These are phyloP conservation scores for Fallopia convolvulus DNA, from an alignment of 148 eudicot genomes.

Conservation along the genomic window DNA sequence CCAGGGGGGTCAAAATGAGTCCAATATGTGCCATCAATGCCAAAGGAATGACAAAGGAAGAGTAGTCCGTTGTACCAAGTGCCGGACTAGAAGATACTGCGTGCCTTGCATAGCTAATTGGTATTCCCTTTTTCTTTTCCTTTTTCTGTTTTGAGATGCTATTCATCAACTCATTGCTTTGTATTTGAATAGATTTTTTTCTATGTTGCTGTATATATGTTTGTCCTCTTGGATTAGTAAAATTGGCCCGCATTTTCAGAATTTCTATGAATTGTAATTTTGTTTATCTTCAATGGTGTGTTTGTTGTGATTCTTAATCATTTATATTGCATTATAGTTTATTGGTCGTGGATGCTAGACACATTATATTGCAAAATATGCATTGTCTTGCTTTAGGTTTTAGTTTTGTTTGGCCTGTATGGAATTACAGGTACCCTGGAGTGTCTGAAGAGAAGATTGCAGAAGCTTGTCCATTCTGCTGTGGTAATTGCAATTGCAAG, in stretches of 20 bases:
- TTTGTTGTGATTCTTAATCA: too few species aligned
- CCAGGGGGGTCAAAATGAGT: not conserved
- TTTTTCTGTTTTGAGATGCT: not conserved
- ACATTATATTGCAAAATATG: too few species aligned
- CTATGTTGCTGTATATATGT: not conserved
- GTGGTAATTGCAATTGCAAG: constrained; percentile 19
- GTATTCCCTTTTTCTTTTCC: not conserved
- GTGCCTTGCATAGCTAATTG: not conserved
- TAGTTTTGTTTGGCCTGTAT: not conserved
- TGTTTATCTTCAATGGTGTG: too few species aligned
- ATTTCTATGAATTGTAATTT: not conserved
- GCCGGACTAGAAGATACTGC: constrained; percentile 11
- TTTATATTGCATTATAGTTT: not conserved
- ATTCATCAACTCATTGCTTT: not conserved
- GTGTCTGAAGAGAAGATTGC: constrained; percentile 5
- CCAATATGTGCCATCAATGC: constrained; percentile 18
- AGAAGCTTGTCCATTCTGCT: constrained; percentile 16
- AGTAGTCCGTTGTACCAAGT: constrained; percentile 14
- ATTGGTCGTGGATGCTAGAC: not conserved
- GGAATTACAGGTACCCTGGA: constrained; percentile 16
- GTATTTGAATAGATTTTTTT: not conserved
- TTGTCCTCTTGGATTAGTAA: not conserved
- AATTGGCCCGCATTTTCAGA: not conserved
- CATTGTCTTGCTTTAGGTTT: not conserved
- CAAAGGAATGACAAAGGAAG: constrained; percentile 17